Evolutionary conservation across 306 rosid genomes (phyloP), one percentile per base, ranked within the genome.

Genomic region (Albizia julibrissin): DNA sequence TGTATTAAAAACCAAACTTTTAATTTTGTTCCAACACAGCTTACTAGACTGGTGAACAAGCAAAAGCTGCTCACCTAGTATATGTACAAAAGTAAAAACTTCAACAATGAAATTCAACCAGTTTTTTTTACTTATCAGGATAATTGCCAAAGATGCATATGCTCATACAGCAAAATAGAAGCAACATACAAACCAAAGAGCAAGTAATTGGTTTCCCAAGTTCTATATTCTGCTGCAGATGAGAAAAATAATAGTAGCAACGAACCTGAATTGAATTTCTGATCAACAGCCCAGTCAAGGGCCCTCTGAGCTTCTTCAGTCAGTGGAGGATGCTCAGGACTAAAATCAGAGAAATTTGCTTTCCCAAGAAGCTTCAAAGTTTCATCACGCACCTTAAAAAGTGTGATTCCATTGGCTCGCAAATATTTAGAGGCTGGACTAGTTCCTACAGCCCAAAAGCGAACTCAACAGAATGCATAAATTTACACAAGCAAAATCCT

Each of bases 201-300:
- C 39, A 42, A 5, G 40, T 11, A 34, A 59, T 70, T 65, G 69
- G 66, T 27, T 75, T 69, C 46, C 54, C 29, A 78, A 78, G 79
- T 66, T 50, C n/a, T 77, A 44, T 29, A 31, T 59, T 54, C 65
- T 31, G 81, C 14, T 44, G 31, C 31, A 82, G 72, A 70, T 65
- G 21, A 81, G 68, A 70, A 77, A 82, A 62, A 37, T 5, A 37
- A 77, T 14, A 65, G 74, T 14, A 65, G 74, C 72, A 83, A 86
- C 68, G 3, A 76, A 92, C 98, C 95, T 65, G 91, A 88, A 74
- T 88, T 87, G n/a, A 88, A 4, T 73, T 86, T 89, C 69, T 82
- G 74, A 71, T 92, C 92, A 82, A 89, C 76, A 72, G 95, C 98
- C 92, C 89, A 87, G 85, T 94, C 98, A 72, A 94, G 92, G 50